Percentiles rank a stretch among this genome's conserved stretches.
phyloP scores from a whole-genome alignment of 495 filamentous ascomycete genomes.

The Pseudoneurospora amorphoporcata region DNA sequence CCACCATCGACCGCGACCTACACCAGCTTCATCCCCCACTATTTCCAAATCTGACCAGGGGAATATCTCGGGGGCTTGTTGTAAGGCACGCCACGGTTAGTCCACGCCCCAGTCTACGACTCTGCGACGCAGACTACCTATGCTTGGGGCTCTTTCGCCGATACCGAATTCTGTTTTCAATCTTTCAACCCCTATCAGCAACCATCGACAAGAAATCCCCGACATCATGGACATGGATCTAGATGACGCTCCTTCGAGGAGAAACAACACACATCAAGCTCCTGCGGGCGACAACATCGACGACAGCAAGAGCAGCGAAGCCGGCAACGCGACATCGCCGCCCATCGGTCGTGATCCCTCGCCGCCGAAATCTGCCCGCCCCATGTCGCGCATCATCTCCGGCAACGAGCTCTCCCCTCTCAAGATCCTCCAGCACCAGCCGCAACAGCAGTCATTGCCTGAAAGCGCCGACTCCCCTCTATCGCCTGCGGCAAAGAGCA shows the following conservation, averaged over 20 bases:
- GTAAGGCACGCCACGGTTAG: neutral
- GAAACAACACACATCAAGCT: slow-evolving; percentile 5
- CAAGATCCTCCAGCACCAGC: slow-evolving; percentile 33
- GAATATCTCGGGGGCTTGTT: neutral
- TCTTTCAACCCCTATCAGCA: slow-evolving; percentile 21
- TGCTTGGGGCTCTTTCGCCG: slow-evolving; percentile 30
- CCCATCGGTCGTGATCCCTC: slow-evolving; percentile 15
- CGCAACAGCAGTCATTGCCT: slow-evolving; percentile 9
- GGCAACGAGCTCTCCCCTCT: slow-evolving; percentile 40
- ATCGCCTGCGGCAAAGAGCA: slow-evolving; percentile 7
- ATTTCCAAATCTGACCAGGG: neutral
- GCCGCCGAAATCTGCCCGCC: slow-evolving; percentile 28
- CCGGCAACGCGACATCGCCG: slow-evolving; percentile 10
- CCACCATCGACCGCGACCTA: neutral
- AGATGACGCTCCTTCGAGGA: neutral
- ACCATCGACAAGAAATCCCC: slow-evolving; percentile 16
- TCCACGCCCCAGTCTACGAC: neutral
- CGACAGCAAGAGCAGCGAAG: slow-evolving; percentile 2
- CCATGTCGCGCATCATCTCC: slow-evolving; percentile 36
- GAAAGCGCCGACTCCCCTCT: neutral
- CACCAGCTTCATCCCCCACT: neutral
- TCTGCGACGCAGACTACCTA: slow-evolving; percentile 5
- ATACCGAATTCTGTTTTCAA: slow-evolving; percentile 27
- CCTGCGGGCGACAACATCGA: slow-evolving; percentile 8
- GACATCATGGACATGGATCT: slow-evolving; percentile 9